Percentiles rank a stretch among this genome's conserved stretches.
These are phyloP conservation scores for Angophora floribunda DNA, from an alignment of 345 rosid genomes.

Conservation along the genomic window DNA sequence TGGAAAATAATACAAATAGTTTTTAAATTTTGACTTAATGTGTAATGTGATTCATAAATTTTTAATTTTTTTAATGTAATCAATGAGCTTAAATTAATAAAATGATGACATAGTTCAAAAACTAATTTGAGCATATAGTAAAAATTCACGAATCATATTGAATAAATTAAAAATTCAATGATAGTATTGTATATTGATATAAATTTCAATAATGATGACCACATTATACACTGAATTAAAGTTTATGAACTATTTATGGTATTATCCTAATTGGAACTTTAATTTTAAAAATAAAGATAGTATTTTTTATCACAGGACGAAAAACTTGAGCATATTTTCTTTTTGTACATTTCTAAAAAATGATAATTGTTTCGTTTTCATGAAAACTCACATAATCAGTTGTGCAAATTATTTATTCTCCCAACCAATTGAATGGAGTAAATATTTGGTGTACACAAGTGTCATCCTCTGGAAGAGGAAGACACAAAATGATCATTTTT, in stretches of 20 bases:
- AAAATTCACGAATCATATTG: rapidly evolving
- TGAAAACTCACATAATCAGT: background rate
- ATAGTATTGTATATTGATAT: rapidly evolving
- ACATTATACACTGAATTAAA: too few relatives aligned
- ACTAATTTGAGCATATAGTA: background rate
- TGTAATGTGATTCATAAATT: rapidly evolving
- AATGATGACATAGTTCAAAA: background rate
- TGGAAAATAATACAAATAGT: rapidly evolving
- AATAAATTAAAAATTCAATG: background rate
- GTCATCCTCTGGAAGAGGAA: background rate
- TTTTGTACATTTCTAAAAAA: background rate
- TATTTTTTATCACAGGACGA: background rate
- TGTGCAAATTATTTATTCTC: background rate
- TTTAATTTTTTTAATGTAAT: background rate
- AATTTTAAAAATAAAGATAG: background rate
- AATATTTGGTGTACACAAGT: background rate
- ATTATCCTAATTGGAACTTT: rapidly evolving
- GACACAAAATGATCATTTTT: too few relatives aligned
- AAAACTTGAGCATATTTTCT: rapidly evolving
- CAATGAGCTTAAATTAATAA: rapidly evolving
- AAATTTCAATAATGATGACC: too few relatives aligned
- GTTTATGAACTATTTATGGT: rapidly evolving
- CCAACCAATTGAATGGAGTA: background rate
- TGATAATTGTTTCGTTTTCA: rapidly evolving
- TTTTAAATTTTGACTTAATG: rapidly evolving